phyloP scores from a whole-genome alignment of 768 basidiomycete species.

The Russula sp. region DNA sequence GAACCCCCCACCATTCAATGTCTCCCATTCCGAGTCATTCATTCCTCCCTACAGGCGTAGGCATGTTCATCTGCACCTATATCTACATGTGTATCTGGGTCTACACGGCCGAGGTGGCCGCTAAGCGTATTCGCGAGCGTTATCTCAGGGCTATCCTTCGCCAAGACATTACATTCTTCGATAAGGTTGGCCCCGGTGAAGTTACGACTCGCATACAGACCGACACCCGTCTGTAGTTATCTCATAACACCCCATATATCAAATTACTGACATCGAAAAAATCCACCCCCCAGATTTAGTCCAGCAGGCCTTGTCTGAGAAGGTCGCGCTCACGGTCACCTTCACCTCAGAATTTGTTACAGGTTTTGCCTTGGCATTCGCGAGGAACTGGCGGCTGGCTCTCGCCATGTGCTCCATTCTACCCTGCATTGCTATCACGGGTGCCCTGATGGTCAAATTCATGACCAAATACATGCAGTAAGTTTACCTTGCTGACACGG shows the following conservation, averaged over 20 bases:
- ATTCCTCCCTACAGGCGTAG: conserved; percentile 47
- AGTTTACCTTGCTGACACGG: conserved; percentile 24
- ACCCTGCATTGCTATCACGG: conserved; percentile 74
- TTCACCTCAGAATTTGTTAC: conserved; percentile 68
- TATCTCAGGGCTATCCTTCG: conserved; percentile 79
- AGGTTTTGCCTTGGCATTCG: conserved; percentile 74
- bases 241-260: background rate
- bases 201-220: conserved; percentile 91
- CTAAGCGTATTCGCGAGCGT: conserved; percentile 77
- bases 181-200: conserved; percentile 88
- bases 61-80: conserved; percentile 68
- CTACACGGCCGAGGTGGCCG: conserved; percentile 72
- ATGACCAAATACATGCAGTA: conserved; percentile 60
- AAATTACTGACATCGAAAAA: background rate
- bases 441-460: conserved; percentile 65
- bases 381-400: conserved; percentile 73
- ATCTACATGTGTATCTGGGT: conserved; percentile 66
- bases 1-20: background rate
- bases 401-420: conserved; percentile 76
- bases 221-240: conserved; percentile 58
- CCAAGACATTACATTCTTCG: conserved; percentile 88
- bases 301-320: conserved; percentile 89
- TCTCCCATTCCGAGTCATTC: background rate
- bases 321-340: conserved; percentile 64
- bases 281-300: conserved; percentile 54